Evolutionary conservation across 495 filamentous ascomycete genomes (phyloP), one percentile per base, ranked within the genome.

Genomic region (Friedmanniomyces endolithicus): DNA sequence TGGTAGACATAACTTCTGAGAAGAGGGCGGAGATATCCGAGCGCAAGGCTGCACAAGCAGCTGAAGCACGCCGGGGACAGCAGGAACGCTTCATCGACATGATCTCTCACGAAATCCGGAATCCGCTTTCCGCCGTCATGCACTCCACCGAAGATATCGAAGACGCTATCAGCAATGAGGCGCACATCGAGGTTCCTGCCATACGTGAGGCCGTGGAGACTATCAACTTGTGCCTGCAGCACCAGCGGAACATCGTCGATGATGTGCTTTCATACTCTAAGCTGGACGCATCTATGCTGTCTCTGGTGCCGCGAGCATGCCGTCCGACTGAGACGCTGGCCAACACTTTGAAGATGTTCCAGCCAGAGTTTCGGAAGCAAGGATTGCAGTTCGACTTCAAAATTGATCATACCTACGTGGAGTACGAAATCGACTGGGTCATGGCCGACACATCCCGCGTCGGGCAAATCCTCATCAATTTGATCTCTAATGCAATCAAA

Each of bases 401-500:
- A 0, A 56, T 67, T 37, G 68, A 70, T 43, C 33, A 54, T 2
- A 62, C 63, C 4, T 68, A 63, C 50, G 48, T 61, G 35, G 57
- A 64, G 1, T 27, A 48, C n/a, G 43, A 52, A 7, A 60, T 70
- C n/a, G 58, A 66, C 25, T 64, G 55, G 43, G 64, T 69, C 6
- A 50, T 68, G 54, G 64, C 66, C 2, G 68, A 70, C 48, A 23
- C 63, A 4, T 60, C 63, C 35, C 52, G 68, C 22, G 64, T 70
- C 20, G 61, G 60, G 8, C 68, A 70, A 49, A 62, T 70, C 1
- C 49, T 70, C 11, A 59, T 69, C 20, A 70, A 70, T 55, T 57
- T 70, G 1, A 54, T 70, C n/a, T 66, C 63, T 12, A 70, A 68
- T 48, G 64, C 68, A 0, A 69, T 70, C 50, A 70, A 70, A 37